Evolutionary conservation across 176 grass and related monocot genomes (phyloP), one percentile per base, ranked within the genome.

Genomic region (Carex littledalei): DNA sequence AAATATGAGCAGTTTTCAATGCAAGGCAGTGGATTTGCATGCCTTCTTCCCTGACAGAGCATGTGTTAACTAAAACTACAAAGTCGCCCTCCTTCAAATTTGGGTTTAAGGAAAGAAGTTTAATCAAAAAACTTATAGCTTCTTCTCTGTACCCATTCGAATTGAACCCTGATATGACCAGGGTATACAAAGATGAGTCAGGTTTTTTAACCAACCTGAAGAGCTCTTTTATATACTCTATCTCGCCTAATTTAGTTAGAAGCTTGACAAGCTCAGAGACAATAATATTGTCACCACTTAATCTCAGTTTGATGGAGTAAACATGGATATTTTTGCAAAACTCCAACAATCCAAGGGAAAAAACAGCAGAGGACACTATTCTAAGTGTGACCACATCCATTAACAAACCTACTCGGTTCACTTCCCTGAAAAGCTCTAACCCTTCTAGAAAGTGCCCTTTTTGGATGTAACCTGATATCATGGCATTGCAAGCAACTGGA

Each of bases 371-470:
- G 14, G 89, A 54, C 81, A 86, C 91, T 56, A 98, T 64, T 86
- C 95, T 89, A 85, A 98, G 87, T 9, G 93, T 92, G 26, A 98
- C 91, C 26, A 88, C 84, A 81, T 98, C 88, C 89, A 98, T 89
- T 80, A 81, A 10, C 71, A 98, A 93, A 47, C 93, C 95, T 49
- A 94, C 61, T 87, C 70, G 84, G 81, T 90, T 92, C 89, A 98
- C 91, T 82, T 90, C 82, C 85, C 22, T 74, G 78, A 56, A 93
- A 58, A 93, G 91, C 31, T 93, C 80, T 54, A 84, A 81, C 57
- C 73, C 89, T 67, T 94, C 89, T 56, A 94, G 4, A 13, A 86
- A 85, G 64, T 67, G 89, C 6, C 47, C 71, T 60, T 93, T 93
- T 13, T 90, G 70, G 29, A 92, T 74, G 86, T 88, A 93, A 74